Evolutionary conservation across 164 flowering plant genomes (phyloP), one percentile per base, ranked within the genome.

Genomic region (Berberis vulgaris): DNA sequence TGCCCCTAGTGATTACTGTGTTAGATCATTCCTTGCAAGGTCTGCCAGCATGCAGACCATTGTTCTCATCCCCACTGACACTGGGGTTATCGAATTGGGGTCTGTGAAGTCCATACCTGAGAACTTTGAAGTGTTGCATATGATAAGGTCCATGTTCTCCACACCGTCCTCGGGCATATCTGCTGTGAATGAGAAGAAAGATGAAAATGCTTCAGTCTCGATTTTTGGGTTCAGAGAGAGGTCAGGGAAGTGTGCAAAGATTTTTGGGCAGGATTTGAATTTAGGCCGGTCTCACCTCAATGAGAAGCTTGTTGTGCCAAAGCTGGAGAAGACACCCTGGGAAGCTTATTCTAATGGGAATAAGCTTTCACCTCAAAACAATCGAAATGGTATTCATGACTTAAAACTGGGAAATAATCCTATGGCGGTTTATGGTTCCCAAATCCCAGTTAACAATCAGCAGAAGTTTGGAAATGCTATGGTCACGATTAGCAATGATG

Each of bases 31-130:
- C 67, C 86, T 95, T 41, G 90, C 96, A 0, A 85, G 77, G 74
- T 79, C 89, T 62, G 96, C 99, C 6, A 86, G 92, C 42, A 79
- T 91, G 56, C 92, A 81, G 71, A 95, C 99, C 5, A 74, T 88
- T 63, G 94, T 91, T 49, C 71, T 89, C 66, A 76, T 95, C 43
- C 92, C 99, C 1, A 86, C 90, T 2, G 92, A 89, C 67, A 66
- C 67, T 10, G 99, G 99, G 2, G 99, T 95, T 10, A 80, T 91
- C 6, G 99, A 95, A 69, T 77, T 95, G 68, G 99, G 99, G 2
- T 95, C 97, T 0, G 82, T 89, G 58, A 82, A 85, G 63, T 79
- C 85, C 0, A 70, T 95, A 2, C 85, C 84, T 1, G 97, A 95
- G 67, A 83, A 77, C 66, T 41, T 76, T 7, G 85, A 84, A 54